A percentile compares a stretch with the other conserved stretches of the same genome.
phyloP scores from a whole-genome alignment of 2,329 filamentous ascomycete species.

The Cladosporium sp. region DNA sequence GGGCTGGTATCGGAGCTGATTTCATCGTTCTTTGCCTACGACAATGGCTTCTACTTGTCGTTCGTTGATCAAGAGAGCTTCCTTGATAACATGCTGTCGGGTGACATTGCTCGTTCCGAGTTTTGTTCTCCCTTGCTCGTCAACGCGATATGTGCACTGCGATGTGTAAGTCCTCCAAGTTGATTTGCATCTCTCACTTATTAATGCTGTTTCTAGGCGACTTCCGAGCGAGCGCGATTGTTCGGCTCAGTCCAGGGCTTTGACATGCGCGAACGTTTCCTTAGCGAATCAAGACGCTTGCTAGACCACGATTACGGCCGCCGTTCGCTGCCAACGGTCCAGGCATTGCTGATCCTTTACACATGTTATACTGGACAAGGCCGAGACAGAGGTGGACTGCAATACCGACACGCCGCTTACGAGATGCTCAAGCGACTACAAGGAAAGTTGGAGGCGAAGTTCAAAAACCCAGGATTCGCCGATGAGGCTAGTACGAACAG shows the following conservation, averaged over 20 bases:
- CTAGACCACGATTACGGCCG: conserved; percentile 11
- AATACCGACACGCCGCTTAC: conserved; percentile 18
- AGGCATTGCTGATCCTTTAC: conserved; percentile 16
- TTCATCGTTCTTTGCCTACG: conserved; percentile 18
- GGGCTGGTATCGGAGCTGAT: conserved; percentile 17
- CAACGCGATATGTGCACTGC: conserved; percentile 34
- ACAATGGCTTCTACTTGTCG: conserved; percentile 19
- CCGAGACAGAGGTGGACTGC: conserved; percentile 19
- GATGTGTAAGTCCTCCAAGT: conserved; percentile 6
- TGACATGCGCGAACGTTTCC: conserved; percentile 11
- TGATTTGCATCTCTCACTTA: background rate
- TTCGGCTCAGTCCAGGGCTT: conserved; percentile 18
- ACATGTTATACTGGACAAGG: conserved; percentile 19
- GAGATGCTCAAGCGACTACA: conserved; percentile 20
- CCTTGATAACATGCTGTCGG: conserved; percentile 15
- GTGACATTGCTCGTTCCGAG: conserved; percentile 1
- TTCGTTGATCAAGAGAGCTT: conserved; percentile 19
- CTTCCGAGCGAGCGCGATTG: conserved; percentile 15
- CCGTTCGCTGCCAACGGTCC: conserved; percentile 12
- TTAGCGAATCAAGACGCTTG: conserved; percentile 11
- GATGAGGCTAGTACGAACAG: conserved; percentile 10
- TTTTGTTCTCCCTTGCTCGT: conserved; percentile 39
- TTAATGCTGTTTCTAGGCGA: conserved; percentile 4
- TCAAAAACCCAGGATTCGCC: conserved; percentile 2
- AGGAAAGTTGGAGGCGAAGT: conserved; percentile 11